Evolutionary conservation across 2,329 filamentous ascomycete genomes (phyloP).

Genomic region (Colletotrichum spinosum): DNA sequence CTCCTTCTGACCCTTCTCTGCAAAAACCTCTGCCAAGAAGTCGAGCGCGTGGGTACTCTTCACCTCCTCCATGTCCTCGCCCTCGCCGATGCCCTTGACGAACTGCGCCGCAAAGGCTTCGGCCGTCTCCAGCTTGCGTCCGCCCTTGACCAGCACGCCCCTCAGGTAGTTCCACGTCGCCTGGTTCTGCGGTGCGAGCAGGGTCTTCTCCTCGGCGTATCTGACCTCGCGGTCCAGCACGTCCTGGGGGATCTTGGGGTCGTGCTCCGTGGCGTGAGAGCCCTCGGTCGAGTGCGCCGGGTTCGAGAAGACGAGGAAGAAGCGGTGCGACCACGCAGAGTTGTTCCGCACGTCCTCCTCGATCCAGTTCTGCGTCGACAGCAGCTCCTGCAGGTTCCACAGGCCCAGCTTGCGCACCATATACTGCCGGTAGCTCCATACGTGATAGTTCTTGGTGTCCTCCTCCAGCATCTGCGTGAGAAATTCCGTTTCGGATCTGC

Average conservation of each 20-base stretch:
- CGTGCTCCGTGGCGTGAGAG: conserved; percentile 62
- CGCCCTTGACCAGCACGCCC: conserved; percentile 78
- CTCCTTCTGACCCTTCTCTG: conserved; percentile 64
- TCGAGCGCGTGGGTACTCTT: conserved; percentile 77
- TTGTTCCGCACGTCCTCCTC: conserved; percentile 91
- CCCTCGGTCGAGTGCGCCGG: conserved; percentile 61
- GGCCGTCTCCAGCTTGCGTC: conserved; percentile 58
- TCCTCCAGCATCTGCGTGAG: conserved; percentile 82
- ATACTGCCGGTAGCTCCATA: conserved; percentile 93
- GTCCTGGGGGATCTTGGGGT: conserved; percentile 68
- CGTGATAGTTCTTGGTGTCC: conserved; percentile 98
- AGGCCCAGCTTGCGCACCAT: conserved; percentile 73
- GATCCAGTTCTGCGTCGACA: conserved; percentile 78
- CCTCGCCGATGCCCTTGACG: conserved; percentile 58
- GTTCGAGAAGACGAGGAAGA: conserved; percentile 86
- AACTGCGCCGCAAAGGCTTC: conserved; percentile 64
- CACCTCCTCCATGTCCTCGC: conserved; percentile 61
- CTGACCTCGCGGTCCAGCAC: conserved; percentile 80
- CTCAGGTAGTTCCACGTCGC: conserved; percentile 93
- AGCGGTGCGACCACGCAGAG: conserved; percentile 96
- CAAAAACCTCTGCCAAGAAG: conserved; percentile 76
- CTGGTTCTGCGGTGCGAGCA: conserved; percentile 89
- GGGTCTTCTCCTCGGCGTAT: conserved; percentile 79
- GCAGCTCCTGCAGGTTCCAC: conserved; percentile 78
- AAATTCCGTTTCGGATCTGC: conserved; percentile 78